Evolutionary conservation across 2,329 filamentous ascomycete genomes (phyloP), one percentile per base, ranked within the genome.

Genomic region (Claviceps cyperi): DNA sequence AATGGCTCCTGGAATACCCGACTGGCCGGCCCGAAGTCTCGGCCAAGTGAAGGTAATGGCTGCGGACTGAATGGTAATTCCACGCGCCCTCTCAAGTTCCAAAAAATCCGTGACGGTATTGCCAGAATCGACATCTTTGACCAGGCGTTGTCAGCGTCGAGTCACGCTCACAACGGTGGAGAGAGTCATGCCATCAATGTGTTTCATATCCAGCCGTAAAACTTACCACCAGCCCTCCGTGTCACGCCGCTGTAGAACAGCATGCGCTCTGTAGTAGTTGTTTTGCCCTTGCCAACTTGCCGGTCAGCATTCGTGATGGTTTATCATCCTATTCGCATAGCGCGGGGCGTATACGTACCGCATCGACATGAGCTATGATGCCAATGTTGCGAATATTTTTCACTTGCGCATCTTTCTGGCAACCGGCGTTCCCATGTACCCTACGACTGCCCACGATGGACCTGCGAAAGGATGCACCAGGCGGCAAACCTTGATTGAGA

Each of bases 321-420:
- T 9, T 1, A 28, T 28, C 13, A 47, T 38, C 14, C 24, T 15
- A 28, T 38, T 13, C 38, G 22, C 40, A 43, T 13, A 35, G 15
- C 21, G 17, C 4, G 9, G 19, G 28, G 11, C 19, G 7, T 19
- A 19, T 17, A 64, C 74, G 50, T 65, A 80, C 77, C 51, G 92
- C 92, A 80, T 97, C 92, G 56, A 98, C 95, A 66, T 98, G 92
- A 52, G 92, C 92, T 65, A 98, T 96, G 58, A 98, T 97, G 54
- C 92, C 92, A 63, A 98, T 96, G 63, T 98, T 98, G 58, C 91
- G 78, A 48, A 90, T 92, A 59, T 78, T 78, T 46, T 63, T 56
- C 8, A 67, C 54, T 22, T 57, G 58, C 35, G 57, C 49, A 56
- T 60, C 57, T 50, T 59, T 54, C 40, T 58, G 55, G 17, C 53